These are phyloP conservation scores for Rhizopogon vinicolor DNA, from an alignment of 768 basidiomycete species.

Conservation along the genomic window DNA sequence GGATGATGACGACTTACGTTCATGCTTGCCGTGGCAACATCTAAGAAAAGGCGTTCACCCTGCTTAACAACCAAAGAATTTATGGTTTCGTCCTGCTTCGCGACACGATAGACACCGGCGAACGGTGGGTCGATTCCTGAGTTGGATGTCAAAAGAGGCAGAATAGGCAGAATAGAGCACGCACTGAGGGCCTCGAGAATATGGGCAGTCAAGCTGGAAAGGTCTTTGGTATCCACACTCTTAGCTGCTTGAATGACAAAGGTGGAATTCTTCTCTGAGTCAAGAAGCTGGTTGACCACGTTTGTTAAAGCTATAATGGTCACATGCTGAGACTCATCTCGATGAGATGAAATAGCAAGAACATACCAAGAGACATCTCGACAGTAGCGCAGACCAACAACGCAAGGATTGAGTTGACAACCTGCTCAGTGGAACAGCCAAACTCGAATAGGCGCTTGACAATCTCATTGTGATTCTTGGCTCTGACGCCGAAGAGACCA, in stretches of 20 bases:
- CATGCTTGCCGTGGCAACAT: constrained; percentile 50
- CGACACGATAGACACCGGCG: constrained; percentile 59
- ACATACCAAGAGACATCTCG: constrained; percentile 64
- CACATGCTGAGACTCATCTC: background rate
- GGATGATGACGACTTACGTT: constrained; percentile 43
- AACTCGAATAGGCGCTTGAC: constrained; percentile 53
- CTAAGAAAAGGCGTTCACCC: constrained; percentile 55
- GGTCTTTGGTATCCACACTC: constrained; percentile 27
- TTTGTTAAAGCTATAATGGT: constrained; percentile 52
- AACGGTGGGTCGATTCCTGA: constrained; percentile 72
- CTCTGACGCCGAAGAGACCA: constrained; percentile 39
- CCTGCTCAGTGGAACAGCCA: constrained; percentile 52
- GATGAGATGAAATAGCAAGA: background rate
- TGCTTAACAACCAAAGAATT: constrained; percentile 38
- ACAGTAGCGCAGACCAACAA: constrained; percentile 63
- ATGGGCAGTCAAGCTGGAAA: constrained; percentile 46
- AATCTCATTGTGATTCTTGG: constrained; percentile 43
- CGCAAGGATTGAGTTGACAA: constrained; percentile 71
- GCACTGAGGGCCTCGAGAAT: constrained; percentile 66
- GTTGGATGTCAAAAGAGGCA: constrained; percentile 2
- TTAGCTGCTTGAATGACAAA: constrained; percentile 29
- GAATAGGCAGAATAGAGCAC: constrained; percentile 20
- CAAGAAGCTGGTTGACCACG: constrained; percentile 59
- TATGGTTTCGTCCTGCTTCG: constrained; percentile 40
- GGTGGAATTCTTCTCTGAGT: constrained; percentile 35